A percentile compares a stretch with the other conserved stretches of the same genome.
Conservation (phyloP, 2,329 filamentous ascomycete species). For the Lachnellula arida region DNA sequence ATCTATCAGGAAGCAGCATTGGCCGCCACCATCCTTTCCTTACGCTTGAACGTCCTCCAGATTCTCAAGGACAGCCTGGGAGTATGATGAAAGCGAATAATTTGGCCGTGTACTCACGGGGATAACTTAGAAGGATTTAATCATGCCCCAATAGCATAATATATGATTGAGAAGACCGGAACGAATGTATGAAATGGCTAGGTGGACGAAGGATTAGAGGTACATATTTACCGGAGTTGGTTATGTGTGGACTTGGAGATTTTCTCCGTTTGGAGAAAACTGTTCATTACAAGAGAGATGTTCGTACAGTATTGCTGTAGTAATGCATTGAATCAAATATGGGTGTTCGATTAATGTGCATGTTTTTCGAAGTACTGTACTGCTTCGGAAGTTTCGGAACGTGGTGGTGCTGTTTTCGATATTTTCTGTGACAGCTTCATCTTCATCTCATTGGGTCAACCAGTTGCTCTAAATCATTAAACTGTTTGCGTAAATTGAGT, state of each 20-base stretch:
- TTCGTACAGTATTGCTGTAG: background rate
- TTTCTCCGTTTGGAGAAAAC: background rate
- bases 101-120: background rate
- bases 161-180: background rate
- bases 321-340: too few relatives aligned
- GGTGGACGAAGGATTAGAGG: background rate
- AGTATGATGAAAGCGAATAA: background rate
- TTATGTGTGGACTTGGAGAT: background rate
- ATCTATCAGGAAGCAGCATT: constrained; percentile 40
- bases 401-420: too few relatives aligned
- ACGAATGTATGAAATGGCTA: background rate
- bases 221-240: background rate
- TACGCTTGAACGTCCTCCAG: constrained; percentile 41
- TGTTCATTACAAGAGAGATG: background rate
- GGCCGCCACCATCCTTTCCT: constrained; percentile 38
- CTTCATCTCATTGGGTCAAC: too few relatives aligned
- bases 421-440: too few relatives aligned
- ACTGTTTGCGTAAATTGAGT: too few relatives aligned
- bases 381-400: too few relatives aligned
- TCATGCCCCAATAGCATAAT: background rate
- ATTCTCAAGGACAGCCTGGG: constrained; percentile 28
- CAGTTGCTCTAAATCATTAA: too few relatives aligned
- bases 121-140: background rate
- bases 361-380: too few relatives aligned
- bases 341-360: too few relatives aligned